Evolutionary conservation across 2,329 filamentous ascomycete genomes (phyloP), one percentile per base, ranked within the genome.

Genomic region (Graphium sp.): DNA sequence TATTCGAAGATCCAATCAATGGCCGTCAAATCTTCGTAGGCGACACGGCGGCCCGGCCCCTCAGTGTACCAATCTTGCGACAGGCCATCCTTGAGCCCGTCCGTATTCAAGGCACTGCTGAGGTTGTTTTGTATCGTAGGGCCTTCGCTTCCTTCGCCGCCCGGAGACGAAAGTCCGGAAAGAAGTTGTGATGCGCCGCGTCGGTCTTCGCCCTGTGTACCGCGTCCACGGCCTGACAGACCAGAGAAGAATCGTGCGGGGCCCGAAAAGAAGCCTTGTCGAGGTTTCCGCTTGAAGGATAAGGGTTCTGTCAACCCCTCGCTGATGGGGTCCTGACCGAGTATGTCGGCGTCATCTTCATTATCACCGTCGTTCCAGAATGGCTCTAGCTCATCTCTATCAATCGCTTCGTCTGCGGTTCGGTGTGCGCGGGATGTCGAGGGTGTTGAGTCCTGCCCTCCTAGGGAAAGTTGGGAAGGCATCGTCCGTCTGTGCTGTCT

Each of bases 1-100:
- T 95, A 93, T 52, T 98, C 89, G 43, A 93, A 95, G 46, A 95
- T 95, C 89, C 89, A 98, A 57, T 98, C 89, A 48, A 98, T 98
- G 33, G 89, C 87, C 11, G 87, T 94, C 48, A 94, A 62, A 53
- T 98, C 80, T 45, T 94, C 87, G 55, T 98, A 98, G 31, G 81
- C 87, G 21, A 94, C 85, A 44, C 89, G 72, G 30, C 83, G 71
- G 2, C 85, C 85, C 0, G 82, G 84, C 1, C 83, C 84, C 50
- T 94, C 87, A 26, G 77, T 66, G 46, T 91, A 80, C 87, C 87
- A 95, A 50, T 95, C 87, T 25, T 63, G 48, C 4, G 62, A 51
- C 18, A 48, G 44, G 29, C 53, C 58, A 40, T 69, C 60, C 37
- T 70, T 67, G 21, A 47, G 35, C 11, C 24, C 20, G 9, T 23